A percentile compares a stretch with the other conserved stretches of the same genome.
These are phyloP conservation scores for Ophiorrhiza pumila DNA, from an alignment of 257 asterid genomes.

Conservation along the genomic window DNA sequence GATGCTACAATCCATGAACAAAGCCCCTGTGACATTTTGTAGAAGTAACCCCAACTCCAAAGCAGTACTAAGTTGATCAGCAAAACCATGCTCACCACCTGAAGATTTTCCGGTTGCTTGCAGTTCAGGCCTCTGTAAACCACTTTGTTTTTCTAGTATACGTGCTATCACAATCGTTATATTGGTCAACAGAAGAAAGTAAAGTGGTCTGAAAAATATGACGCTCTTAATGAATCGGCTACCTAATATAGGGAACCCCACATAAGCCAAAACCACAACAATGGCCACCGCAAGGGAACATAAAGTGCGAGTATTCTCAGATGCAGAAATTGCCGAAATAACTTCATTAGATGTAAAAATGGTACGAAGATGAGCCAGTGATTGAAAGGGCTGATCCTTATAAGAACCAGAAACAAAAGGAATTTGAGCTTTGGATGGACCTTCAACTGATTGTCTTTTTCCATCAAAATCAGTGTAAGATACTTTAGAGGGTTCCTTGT, in stretches of 20 bases:
- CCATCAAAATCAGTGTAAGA: conserved; percentile 28
- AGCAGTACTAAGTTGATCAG: conserved; percentile 58
- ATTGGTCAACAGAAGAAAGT: conserved; percentile 62
- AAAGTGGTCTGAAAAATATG: conserved; percentile 55
- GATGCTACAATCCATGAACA: conserved; percentile 66
- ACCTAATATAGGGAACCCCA: conserved; percentile 52
- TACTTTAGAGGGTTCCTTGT: conserved; percentile 24
- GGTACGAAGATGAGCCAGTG: conserved; percentile 23
- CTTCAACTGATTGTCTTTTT: conserved; percentile 31
- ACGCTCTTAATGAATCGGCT: conserved; percentile 29
- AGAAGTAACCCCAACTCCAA: conserved; percentile 50
- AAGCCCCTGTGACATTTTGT: conserved; percentile 49
- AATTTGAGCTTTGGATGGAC: conserved; percentile 29
- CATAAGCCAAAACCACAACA: conserved; percentile 52
- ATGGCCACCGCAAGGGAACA: conserved; percentile 58
- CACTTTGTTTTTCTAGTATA: conserved; percentile 30
- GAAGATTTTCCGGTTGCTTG: conserved; percentile 25
- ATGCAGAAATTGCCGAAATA: conserved; percentile 50
- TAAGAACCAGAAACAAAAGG: conserved; percentile 19
- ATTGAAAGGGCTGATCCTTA: conserved; percentile 21
- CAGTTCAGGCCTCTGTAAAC: conserved; percentile 23
- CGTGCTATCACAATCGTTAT: conserved; percentile 48
- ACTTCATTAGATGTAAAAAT: conserved; percentile 38
- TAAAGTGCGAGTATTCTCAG: conserved; percentile 51
- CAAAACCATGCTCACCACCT: conserved; percentile 33